Evolutionary conservation across 2,329 filamentous ascomycete species (phyloP), one percentile per base, ranked within the genome.

Genomic region (Ophiocordyceps robertsii): DNA sequence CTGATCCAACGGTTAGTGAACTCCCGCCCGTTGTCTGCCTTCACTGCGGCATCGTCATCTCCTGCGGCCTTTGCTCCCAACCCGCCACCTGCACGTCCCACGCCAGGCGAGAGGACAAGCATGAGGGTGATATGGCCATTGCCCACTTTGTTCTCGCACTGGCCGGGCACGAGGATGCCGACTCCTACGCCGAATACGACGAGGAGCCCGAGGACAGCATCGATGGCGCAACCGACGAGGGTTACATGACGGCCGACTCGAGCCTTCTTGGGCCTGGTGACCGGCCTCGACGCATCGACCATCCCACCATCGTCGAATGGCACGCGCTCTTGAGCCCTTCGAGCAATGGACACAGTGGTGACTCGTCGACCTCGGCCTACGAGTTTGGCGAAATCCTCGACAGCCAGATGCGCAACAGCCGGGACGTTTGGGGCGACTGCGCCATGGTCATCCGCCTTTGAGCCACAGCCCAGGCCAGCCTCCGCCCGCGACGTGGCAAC

Each of bases 1-100:
- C 86, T 58, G 92, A 98, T 75, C 92, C 92, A 66, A 98, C 93
- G 80, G 90, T 98, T 82, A 77, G 90, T 95, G 59, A 65, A 53
- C 52, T 62, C 58, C 57, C 62, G 57, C 58, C 57, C 47, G 49
- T 62, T 44, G 49, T 66, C 46, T 75, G 70, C 58, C 57, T 69
- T 42, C 56, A 61, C 46, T 75, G 71, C 53, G 70, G 69, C 49
- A 43, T 47, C 43, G 51, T 67, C 47, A 60, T 73, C 45, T 53
- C 55, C 38, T 73, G 69, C 56, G 55, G 51, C 46, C 56, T 53
- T 24, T 72, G 69, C 47, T 56, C 56, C 31, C 47, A 53, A 29
- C 45, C 54, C 43, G 50, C 50, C 43, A 43, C 50, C 41, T 51
- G 56, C 38, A 35, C 56, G 45, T 45, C 44, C 39, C 45, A 46